phyloP scores from a whole-genome alignment of 164 flowering plant species.

The Euptelea pleiosperma region DNA sequence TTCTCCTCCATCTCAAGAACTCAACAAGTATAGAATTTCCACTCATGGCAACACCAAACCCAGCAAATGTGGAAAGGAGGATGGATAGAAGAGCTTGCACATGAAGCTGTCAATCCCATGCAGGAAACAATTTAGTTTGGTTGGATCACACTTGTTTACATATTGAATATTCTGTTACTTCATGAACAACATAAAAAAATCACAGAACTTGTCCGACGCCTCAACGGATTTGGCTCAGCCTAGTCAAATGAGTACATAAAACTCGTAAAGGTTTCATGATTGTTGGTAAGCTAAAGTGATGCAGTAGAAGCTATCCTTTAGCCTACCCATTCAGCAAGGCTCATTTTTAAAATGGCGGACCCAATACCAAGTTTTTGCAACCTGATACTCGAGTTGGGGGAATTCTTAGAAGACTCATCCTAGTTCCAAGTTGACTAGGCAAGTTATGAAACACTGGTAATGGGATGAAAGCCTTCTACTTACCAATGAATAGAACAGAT shows the following conservation, averaged over 20 bases:
- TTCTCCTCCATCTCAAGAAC: slow-evolving; percentile 62
- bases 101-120: slow-evolving; percentile 46
- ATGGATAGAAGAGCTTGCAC: slow-evolving; percentile 72
- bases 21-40: slow-evolving; percentile 69
- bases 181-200: too few species aligned
- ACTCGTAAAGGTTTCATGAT: too few species aligned
- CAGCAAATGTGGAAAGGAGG: slow-evolving; percentile 75
- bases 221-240: too few species aligned
- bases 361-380: not conserved
- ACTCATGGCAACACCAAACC: slow-evolving; percentile 79
- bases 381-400: too few species aligned
- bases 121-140: not conserved
- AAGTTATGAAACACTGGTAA: not conserved
- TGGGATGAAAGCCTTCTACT: slow-evolving; percentile 13
- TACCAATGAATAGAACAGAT: slow-evolving; percentile 82
- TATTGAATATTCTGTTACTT: too few species aligned
- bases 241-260: too few species aligned
- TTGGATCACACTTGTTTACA: not conserved
- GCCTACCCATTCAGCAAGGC: too few species aligned
- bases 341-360: not conserved
- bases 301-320: too few species aligned
- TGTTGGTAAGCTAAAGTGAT: too few species aligned
- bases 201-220: too few species aligned
- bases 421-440: not conserved
- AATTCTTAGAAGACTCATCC: too few species aligned